Evolutionary conservation across 768 basidiomycete genomes (phyloP).

Genomic region (Lactarius pseudohatsudake): DNA sequence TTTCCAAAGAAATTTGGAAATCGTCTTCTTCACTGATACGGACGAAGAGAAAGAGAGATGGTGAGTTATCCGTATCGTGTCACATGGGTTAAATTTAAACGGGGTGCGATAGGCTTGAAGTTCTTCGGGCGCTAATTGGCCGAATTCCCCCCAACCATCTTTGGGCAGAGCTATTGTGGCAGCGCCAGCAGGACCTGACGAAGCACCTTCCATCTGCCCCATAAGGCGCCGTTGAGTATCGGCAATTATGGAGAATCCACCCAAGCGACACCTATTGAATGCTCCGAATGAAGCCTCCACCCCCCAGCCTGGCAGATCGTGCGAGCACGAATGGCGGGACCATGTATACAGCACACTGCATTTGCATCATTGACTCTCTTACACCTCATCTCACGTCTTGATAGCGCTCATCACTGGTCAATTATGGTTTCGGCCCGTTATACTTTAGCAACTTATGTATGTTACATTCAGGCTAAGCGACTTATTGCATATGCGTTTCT

Average conservation of each 20-base stretch:
- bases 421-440: conserved; percentile 14
- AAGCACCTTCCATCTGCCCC: conserved; percentile 25
- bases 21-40: conserved; percentile 88
- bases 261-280: conserved; percentile 25
- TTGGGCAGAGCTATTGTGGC: conserved; percentile 92
- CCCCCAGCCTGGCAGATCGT: conserved; percentile 7
- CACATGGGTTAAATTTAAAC: background rate
- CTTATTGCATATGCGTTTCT: conserved; percentile 14
- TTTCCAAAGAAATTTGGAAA: conserved; percentile 76
- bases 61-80: conserved; percentile 44
- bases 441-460: conserved; percentile 23
- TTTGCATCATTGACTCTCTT: conserved; percentile 20
- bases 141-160: conserved; percentile 89
- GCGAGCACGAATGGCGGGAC: conserved; percentile 25
- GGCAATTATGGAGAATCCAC: background rate
- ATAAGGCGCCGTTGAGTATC: background rate
- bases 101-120: conserved; percentile 64
- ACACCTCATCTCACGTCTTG: conserved; percentile 22
- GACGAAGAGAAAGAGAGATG: conserved; percentile 86
- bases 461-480: conserved; percentile 24
- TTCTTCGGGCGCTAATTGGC: conserved; percentile 80
- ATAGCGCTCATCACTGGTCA: conserved; percentile 25
- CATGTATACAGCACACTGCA: conserved; percentile 20
- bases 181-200: conserved; percentile 58
- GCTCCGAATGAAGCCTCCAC: conserved; percentile 5